Evolutionary conservation across 805 yeast genomes (phyloP), one percentile per base, ranked within the genome.

Genomic region (Suhomyces sp.): DNA sequence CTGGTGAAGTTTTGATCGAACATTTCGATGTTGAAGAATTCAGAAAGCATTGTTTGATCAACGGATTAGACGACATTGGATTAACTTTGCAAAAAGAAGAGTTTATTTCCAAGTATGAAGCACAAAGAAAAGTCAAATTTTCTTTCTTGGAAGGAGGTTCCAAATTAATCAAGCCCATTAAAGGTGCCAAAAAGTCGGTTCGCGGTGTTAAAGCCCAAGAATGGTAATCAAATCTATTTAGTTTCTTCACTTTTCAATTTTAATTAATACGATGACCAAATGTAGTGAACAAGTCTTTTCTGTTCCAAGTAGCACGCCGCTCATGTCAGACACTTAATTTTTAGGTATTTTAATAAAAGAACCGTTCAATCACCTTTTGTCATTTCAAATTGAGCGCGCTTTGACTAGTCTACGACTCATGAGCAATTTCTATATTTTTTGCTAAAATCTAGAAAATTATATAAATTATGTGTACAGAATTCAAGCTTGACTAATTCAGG

Each of bases 11-110:
- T 40, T 75, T 92, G 51, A 86, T 91, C 29, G 91, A 84, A 13
- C 79, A 86, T 59, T 94, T 94, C 60, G 97, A 89, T 4, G 83
- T 94, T 55, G 98, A 92, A 70, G 81, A 76, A 31, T 94, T 92
- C 80, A 87, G 97, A 80, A 91, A 92, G 74, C 96, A 93, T 71
- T 94, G 98, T 68, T 79, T 94, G 61, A 77, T 93, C 51, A 90
- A 94, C 59, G 99, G 99, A 57, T 84, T 94, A 56, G 99, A 94
- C 69, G 99, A 94, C 68, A 94, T 94, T 72, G 97, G 97, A 43
- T 81, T 94, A 64, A 94, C 99, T 48, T 75, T 94, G 62, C 93
- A 91, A 72, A 90, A 91, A 73, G 97, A 89, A 73, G 82, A 82
- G 49, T 83, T 62, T 69, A 94, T 94, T 61, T 52, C 68, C 49